These are phyloP conservation scores for Beta vulgaris DNA, from an alignment of 148 eudicot species.

Conservation along the genomic window DNA sequence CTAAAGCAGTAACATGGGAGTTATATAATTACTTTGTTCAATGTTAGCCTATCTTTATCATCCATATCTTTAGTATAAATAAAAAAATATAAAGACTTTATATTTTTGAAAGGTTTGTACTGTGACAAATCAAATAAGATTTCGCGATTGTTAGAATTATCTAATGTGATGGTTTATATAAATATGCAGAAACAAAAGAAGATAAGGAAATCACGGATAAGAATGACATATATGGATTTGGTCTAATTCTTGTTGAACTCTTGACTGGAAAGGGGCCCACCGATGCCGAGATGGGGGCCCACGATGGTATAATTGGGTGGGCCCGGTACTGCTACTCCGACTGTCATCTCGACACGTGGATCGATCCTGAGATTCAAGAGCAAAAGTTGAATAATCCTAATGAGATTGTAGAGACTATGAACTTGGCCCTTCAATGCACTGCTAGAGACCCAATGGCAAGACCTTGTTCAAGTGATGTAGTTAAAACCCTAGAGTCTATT, in stretches of 20 bases:
- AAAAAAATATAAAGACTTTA: too few relatives aligned
- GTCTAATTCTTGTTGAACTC: constrained; percentile 65
- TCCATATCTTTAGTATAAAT: too few relatives aligned
- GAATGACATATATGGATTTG: constrained; percentile 69
- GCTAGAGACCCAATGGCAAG: constrained; percentile 57
- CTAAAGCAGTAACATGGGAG: constrained; percentile 24
- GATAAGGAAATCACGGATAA: constrained; percentile 52
- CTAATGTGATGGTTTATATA: neutral
- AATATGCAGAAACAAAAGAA: constrained; percentile 49
- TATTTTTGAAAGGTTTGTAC: too few relatives aligned
- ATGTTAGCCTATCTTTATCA: too few relatives aligned
- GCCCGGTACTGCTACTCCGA: constrained; percentile 80
- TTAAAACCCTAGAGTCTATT: constrained; percentile 47
- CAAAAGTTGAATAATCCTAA: constrained; percentile 29
- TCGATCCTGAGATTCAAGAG: constrained; percentile 46
- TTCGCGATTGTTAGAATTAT: too few relatives aligned
- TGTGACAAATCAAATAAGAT: too few relatives aligned
- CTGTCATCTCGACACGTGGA: constrained; percentile 76
- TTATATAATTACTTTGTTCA: constrained; percentile 20
- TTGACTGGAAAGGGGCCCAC: constrained; percentile 60
- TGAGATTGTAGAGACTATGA: constrained; percentile 66
- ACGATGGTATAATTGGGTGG: constrained; percentile 60
- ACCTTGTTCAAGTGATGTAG: constrained; percentile 53
- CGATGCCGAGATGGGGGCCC: constrained; percentile 49
- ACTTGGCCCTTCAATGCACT: constrained; percentile 70